Percentiles rank a stretch among this genome's conserved stretches.
phyloP scores from a whole-genome alignment of 163 green algal species.

The Chlamydomonas reinhardtii region DNA sequence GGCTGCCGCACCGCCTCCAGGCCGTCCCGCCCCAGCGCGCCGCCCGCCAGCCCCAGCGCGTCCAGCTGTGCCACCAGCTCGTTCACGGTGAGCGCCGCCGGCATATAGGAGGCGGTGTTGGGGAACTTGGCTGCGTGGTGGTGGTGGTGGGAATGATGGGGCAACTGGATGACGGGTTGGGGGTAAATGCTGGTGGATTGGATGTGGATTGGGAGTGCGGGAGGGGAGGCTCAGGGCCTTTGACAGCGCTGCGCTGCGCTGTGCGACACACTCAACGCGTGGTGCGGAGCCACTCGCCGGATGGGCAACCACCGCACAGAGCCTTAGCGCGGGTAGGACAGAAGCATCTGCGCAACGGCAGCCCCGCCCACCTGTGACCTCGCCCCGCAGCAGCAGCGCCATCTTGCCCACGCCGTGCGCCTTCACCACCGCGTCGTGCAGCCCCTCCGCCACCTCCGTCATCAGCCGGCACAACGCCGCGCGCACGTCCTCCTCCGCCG shows the following conservation, averaged over 20 bases:
- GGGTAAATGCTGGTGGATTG: too few relatives aligned
- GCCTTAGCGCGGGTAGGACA: too few relatives aligned
- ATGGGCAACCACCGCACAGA: too few relatives aligned
- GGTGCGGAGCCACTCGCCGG: too few relatives aligned
- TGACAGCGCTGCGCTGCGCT: too few relatives aligned
- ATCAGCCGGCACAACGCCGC: neutral
- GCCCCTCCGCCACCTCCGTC: neutral
- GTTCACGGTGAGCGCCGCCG: conserved; percentile 32
- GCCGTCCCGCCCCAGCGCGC: neutral
- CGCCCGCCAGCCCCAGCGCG: conserved; percentile 8
- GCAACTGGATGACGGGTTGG: too few relatives aligned
- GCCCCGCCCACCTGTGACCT: neutral
- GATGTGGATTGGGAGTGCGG: too few relatives aligned
- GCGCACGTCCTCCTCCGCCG: neutral
- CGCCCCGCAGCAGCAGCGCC: conserved; percentile 32
- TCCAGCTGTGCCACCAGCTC: conserved; percentile 40
- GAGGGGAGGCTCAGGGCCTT: too few relatives aligned
- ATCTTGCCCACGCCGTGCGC: conserved; percentile 23
- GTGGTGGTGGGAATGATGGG: too few relatives aligned
- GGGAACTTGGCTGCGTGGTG: conserved; percentile 19
- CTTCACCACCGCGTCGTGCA: conserved; percentile 13
- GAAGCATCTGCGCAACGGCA: too few relatives aligned
- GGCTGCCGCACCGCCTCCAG: neutral
- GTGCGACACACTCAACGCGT: too few relatives aligned
- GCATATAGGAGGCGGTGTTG: conserved; percentile 25